Percentiles rank a stretch among this genome's conserved stretches.
phyloP scores from a whole-genome alignment of 768 basidiomycete genomes.

The Glaciozyma martinii region DNA sequence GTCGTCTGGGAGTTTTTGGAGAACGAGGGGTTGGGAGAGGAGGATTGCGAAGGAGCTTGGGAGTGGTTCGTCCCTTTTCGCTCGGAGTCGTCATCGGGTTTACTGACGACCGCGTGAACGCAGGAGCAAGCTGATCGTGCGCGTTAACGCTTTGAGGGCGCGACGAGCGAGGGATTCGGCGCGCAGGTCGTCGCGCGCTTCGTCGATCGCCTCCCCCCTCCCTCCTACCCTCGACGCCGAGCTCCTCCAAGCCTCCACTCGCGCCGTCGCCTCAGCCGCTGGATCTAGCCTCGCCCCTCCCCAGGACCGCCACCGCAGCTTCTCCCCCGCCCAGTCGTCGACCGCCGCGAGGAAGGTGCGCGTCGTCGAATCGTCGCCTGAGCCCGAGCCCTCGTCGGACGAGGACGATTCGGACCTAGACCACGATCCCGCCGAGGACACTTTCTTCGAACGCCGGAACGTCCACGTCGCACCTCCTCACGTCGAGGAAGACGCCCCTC shows the following conservation, averaged over 20 bases:
- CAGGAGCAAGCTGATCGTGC: constrained; percentile 50
- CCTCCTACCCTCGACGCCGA: background rate
- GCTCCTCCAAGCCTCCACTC: background rate
- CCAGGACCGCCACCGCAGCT: background rate
- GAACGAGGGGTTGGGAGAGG: constrained; percentile 38
- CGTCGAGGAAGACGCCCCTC: background rate
- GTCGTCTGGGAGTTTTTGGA: constrained; percentile 55
- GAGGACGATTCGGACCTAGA: background rate
- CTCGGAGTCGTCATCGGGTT: background rate
- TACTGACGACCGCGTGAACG: background rate
- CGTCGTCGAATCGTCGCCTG: background rate
- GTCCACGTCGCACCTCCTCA: background rate
- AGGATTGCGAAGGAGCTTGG: constrained; percentile 50
- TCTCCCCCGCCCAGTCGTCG: background rate
- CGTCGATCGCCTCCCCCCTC: background rate
- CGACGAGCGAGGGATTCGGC: constrained; percentile 41
- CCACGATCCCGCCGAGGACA: constrained; percentile 12
- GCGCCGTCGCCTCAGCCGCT: background rate
- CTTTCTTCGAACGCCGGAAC: constrained; percentile 11
- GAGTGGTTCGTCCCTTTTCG: constrained; percentile 45
- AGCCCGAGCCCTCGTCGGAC: background rate
- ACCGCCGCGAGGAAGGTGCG: background rate
- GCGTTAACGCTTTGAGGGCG: constrained; percentile 51
- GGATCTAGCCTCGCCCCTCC: background rate
- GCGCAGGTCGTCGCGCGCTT: background rate